phyloP scores from a whole-genome alignment of 495 filamentous ascomycete genomes.

The Aspergillus funiculosus region DNA sequence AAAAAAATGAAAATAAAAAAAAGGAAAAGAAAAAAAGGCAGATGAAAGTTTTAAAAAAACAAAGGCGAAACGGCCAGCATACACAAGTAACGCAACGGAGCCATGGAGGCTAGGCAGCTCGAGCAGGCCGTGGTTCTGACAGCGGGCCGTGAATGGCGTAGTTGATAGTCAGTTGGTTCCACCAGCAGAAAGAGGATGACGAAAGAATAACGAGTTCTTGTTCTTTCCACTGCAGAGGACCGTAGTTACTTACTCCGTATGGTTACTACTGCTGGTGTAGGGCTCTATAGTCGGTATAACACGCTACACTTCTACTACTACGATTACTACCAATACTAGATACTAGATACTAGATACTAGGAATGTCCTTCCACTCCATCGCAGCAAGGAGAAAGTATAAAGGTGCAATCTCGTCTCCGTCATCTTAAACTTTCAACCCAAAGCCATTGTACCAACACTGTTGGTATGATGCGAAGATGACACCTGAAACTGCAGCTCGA shows the following conservation, averaged over 20 bases:
- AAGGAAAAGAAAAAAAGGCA: conserved; percentile 4
- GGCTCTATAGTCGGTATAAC: too few relatives aligned
- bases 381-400: too few relatives aligned
- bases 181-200: conserved; percentile 9
- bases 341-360: too few relatives aligned
- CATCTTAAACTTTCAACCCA: too few relatives aligned
- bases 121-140: conserved; percentile 16
- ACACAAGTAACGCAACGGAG: conserved; percentile 10
- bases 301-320: too few relatives aligned
- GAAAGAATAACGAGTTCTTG: not conserved
- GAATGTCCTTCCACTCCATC: too few relatives aligned
- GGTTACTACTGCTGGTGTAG: not conserved
- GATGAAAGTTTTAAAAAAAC: not conserved
- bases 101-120: conserved; percentile 7
- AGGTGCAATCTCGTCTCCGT: too few relatives aligned
- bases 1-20: conserved; percentile 10
- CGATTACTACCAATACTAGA: too few relatives aligned
- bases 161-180: conserved; percentile 13
- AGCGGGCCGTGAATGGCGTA: conserved; percentile 18
- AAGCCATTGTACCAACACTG: conserved; percentile 8
- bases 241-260: not conserved
- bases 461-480: not conserved
- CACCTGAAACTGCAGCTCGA: not conserved
- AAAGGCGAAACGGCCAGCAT: not conserved
- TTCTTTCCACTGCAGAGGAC: too few relatives aligned